Evolutionary conservation across 2,329 filamentous ascomycete genomes (phyloP), one percentile per base, ranked within the genome.

Genomic region (Ophiostoma sp.): DNA sequence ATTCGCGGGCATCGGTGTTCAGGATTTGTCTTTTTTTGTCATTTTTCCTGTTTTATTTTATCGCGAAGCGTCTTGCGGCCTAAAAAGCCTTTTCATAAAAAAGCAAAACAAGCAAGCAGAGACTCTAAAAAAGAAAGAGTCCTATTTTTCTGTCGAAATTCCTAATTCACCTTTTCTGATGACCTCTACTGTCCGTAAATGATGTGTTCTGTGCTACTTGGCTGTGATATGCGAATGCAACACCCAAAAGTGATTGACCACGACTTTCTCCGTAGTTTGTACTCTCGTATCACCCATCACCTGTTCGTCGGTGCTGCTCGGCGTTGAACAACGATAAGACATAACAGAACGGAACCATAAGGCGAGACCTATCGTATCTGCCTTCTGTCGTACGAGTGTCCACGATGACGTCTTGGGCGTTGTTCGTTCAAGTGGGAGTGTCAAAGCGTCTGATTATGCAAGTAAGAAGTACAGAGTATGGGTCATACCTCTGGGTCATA

Each of bases 71-170:
- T 39, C 63, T 69, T 70, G 52, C 52, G 48, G 52, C 63, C 7
- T 36, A 52, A 48, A 59, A 28, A 28, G 36, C 61, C 36, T 66
- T 52, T 48, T 15, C 39, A 36, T 39, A 17, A 36, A 70, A 59
- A 36, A 39, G 48, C 31, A 42, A 25, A 50, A 55, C 15, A 28
- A 69, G 69, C 70, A 72, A 55, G 45, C 31, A 55, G 70, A 72
- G 70, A 57, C n/a, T 22, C 42, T 12, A 42, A 64, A 66, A 66
- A 64, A 48, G 50, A 66, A 72, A 64, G 8, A 31, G 33, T 39
- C 25, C 19, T 19, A 12, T 63, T 52, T 70, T n/a, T 55, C n/a
- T 28, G 50, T 48, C 36, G 8, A 42, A 31, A 39, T 8, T 28
- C n/a, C 64, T 68, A 50, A 25, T 61, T 50, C 48, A 42, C n/a